Percentiles rank a stretch among this genome's conserved stretches.
Evolutionary conservation across 176 grass and related monocot species (phyloP).

Genomic region (Hsuehochloa calcarea): DNA sequence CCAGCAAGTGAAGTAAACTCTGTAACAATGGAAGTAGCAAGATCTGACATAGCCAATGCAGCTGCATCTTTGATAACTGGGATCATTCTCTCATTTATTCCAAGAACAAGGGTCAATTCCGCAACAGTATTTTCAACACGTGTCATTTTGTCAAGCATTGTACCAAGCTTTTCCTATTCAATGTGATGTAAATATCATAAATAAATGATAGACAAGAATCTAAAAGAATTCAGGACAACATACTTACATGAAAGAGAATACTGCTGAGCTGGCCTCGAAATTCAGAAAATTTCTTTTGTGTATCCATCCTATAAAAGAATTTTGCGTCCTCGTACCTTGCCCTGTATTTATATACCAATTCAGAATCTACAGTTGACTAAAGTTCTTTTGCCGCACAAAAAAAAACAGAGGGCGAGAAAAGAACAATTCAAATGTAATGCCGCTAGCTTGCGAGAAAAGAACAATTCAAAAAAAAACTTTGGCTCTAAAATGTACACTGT

Average conservation of each 20-base stretch:
- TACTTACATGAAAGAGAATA: slow-evolving; percentile 98
- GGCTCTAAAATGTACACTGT: slow-evolving; percentile 1
- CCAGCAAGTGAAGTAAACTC: slow-evolving; percentile 94
- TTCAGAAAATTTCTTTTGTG: slow-evolving; percentile 81
- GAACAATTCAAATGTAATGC: slow-evolving; percentile 4
- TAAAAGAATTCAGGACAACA: not conserved
- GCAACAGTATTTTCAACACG: slow-evolving; percentile 56
- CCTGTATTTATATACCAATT: slow-evolving; percentile 51
- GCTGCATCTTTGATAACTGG: slow-evolving; percentile 66
- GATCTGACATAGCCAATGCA: slow-evolving; percentile 88
- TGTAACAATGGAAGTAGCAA: slow-evolving; percentile 79
- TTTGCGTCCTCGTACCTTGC: slow-evolving; percentile 94
- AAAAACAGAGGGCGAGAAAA: not conserved
- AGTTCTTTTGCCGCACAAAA: slow-evolving; percentile 13
- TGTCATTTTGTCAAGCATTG: slow-evolving; percentile 90
- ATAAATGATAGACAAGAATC: slow-evolving; percentile 4
- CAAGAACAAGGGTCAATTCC: slow-evolving; percentile 51
- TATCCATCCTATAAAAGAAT: slow-evolving; percentile 97
- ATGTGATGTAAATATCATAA: slow-evolving; percentile 21
- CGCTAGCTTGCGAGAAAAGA: not conserved
- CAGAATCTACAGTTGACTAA: slow-evolving; percentile 30
- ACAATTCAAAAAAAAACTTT: not conserved
- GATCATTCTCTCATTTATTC: slow-evolving; percentile 53
- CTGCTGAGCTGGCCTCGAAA: slow-evolving; percentile 71
- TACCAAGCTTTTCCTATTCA: slow-evolving; percentile 89